Evolutionary conservation across 2,329 filamentous ascomycete genomes (phyloP).

Genomic region (Alternaria conjuncta): DNA sequence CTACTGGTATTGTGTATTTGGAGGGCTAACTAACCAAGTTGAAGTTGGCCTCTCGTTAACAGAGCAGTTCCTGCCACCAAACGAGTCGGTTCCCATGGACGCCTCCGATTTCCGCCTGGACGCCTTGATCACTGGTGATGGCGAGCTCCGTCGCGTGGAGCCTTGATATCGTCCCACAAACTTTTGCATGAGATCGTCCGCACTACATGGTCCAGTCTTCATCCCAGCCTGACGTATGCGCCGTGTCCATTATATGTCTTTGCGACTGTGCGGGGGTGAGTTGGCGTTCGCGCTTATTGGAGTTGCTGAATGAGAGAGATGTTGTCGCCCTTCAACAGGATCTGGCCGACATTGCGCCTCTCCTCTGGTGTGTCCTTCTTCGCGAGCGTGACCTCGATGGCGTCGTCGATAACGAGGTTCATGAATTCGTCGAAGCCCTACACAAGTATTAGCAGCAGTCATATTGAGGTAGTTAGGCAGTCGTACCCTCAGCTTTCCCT

Average conservation of each 20-base stretch:
- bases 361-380: constrained; percentile 81
- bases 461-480: not conserved
- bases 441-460: constrained; percentile 20
- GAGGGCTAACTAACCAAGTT: constrained; percentile 46
- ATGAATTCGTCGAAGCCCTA: constrained; percentile 99
- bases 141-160: constrained; percentile 53
- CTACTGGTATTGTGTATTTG: constrained; percentile 34
- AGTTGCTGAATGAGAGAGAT: constrained; percentile 74
- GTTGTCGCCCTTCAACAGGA: constrained; percentile 86
- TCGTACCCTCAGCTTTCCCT: constrained; percentile 92
- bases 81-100: constrained; percentile 73
- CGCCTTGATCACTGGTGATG: constrained; percentile 75
- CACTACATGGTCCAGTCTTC: not conserved
- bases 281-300: constrained; percentile 22
- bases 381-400: constrained; percentile 85
- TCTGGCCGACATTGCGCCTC: constrained; percentile 80
- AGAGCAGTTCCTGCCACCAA: constrained; percentile 78
- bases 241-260: constrained; percentile 9
- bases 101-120: constrained; percentile 81
- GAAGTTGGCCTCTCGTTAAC: constrained; percentile 79
- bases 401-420: constrained; percentile 97
- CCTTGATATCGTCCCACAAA: constrained; percentile 11
- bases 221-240: constrained; percentile 5
- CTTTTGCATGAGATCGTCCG: constrained; percentile 4
- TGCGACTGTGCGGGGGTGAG: not conserved